phyloP scores from a whole-genome alignment of 2,329 filamentous ascomycete genomes.

The Pyrenophora tritici-repentis region DNA sequence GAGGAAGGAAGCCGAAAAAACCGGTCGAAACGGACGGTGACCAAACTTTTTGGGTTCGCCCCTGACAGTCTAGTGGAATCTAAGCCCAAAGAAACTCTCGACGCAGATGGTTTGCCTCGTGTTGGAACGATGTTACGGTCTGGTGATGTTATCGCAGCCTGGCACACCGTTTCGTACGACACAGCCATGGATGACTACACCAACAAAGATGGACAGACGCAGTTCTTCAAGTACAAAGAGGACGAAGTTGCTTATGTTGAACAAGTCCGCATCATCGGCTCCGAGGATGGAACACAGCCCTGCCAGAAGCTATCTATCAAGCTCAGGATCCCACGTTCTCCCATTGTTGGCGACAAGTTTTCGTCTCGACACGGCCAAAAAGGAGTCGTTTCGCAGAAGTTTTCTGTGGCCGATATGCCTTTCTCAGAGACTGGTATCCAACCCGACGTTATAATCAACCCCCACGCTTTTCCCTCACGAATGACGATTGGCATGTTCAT shows the following conservation, averaged over 20 bases:
- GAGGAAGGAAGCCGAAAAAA: constrained; percentile 74
- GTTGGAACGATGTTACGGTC: constrained; percentile 78
- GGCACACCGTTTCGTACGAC: constrained; percentile 84
- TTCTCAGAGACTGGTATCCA: constrained; percentile 97
- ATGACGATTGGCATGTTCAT: constrained; percentile 99
- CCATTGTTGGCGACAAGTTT: constrained; percentile 98
- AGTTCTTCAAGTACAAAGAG: constrained; percentile 95
- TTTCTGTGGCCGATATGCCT: constrained; percentile 91
- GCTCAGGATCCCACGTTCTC: constrained; percentile 85
- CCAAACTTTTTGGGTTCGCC: constrained; percentile 89
- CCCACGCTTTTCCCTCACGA: constrained; percentile 97
- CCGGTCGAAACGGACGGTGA: constrained; percentile 69
- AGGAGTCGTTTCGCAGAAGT: constrained; percentile 94
- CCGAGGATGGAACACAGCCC: constrained; percentile 80
- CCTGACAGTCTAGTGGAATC: constrained; percentile 74
- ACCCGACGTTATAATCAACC: constrained; percentile 98
- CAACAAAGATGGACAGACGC: constrained; percentile 83
- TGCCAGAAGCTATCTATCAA: constrained; percentile 91
- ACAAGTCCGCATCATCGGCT: constrained; percentile 87
- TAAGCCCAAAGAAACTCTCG: constrained; percentile 72
- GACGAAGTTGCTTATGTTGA: constrained; percentile 86
- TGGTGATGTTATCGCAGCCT: constrained; percentile 85
- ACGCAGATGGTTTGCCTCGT: constrained; percentile 84
- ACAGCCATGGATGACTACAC: constrained; percentile 72
- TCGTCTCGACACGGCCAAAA: constrained; percentile 98